Base-by-base conservation (phyloP, 176 grass and related monocot genomes). In the Melocanna baccifera region DNA sequence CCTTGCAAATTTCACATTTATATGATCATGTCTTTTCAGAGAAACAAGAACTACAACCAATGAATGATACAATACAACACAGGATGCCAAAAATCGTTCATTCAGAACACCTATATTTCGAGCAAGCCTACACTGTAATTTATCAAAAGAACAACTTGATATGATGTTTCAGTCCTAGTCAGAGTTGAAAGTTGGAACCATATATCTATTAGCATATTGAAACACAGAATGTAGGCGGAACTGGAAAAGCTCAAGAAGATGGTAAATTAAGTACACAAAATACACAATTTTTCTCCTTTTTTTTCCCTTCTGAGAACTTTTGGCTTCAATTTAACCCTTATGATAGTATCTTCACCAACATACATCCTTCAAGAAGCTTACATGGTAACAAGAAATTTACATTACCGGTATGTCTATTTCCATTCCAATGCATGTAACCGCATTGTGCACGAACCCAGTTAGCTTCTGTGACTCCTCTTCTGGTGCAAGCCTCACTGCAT, bases 361-460 rank as follows among this genome's bases (percentile, higher is more conserved):
- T 53, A 81, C 8, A 85, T 41, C 39, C 30, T 83, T 66, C 76
- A 67, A 39, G 28, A 52, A 68, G 40, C 23, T 74, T 45, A 4
- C 9, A 48, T 11, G 45, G 39, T 69, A 81, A 84, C 4, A 25
- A n/a, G 10, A 52, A 74, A 39, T 76, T 48, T 59, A 63, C 15
- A 85, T 91, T 98, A 95, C 93, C 78, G 91, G 96, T 58, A 98
- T 92, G 70, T 89, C 32, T 87, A 81, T 91, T 86, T 88, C 57
- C 96, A 94, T 95, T 65, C 96, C 96, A 57, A 98, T 94, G 88
- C 93, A 95, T 71, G 96, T 98, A 56, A 98, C 96, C 66, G 63
- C 93, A 63, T 98, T 95, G 73, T 95, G 96, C 67, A 94, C 88
- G 80, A 91, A 98, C 52, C 93, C 96, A 72, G 96, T 98, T 76